Base-by-base conservation (phyloP, 495 filamentous ascomycete genomes). In the Penicillium egyptiacum region DNA sequence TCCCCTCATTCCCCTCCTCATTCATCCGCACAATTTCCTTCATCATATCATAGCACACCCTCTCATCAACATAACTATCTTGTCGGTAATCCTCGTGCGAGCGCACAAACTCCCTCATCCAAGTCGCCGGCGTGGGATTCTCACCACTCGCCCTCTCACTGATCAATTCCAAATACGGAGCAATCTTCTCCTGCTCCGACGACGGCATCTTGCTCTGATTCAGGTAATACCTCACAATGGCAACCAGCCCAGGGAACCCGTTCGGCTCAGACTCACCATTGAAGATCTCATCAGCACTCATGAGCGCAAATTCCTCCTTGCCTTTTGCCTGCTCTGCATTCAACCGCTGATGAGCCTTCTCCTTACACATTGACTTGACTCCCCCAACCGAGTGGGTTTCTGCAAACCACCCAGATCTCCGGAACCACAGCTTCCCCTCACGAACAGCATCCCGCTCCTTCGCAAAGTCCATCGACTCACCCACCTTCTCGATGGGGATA, bases 381-480 rank as follows among this genome's bases (percentile, higher is more conserved):
- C 23, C 23, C 4, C 23, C 23, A 25, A 25, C 8, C 8, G n/a
- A 17, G 3, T 14, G 37, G 6, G 92, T 84, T 63, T 87, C 89
- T 50, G 57, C 42, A 12, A 52, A 46, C 61, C 61, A 64, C 2
- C 57, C 54, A 14, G 25, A 33, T 2, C 45, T 43, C 14, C 92
- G 77, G 81, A 96, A 96, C 70, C 84, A 88, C 71, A 96, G 93
- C 53, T 84, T 85, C 63, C 86, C 70, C 2, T 84, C 75, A 8
- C 87, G 66, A 33, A 93, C 88, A n/a, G 91, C 91, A 65, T 93
- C 85, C 10, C 89, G 78, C 4, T 73, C 76, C 70, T 95, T 91
- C 1, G 91, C 90, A 11, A 83, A 89, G 64, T 92, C 85, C 91
- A 96, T 95, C 65, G 95, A 95, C 69, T 92, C 87, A 31, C 88